phyloP scores from a whole-genome alignment of 129 eudicot species.

The Lactuca sativa region DNA sequence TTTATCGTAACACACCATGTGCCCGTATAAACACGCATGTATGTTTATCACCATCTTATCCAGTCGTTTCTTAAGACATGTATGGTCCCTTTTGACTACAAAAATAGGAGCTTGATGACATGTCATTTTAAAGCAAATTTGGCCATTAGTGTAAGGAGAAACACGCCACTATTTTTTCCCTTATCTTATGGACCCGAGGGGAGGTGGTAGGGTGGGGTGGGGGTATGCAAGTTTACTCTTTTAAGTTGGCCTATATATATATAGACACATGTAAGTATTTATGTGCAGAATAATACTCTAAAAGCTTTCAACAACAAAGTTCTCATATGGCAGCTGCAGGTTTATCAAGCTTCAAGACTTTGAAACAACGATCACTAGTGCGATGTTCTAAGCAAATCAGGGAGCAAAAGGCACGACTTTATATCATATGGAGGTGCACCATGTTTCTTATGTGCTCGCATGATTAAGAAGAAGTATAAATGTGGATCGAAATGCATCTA shows the following conservation, averaged over 20 bases:
- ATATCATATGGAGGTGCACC: slow-evolving; percentile 88
- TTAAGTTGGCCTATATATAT: slow-evolving; percentile 31
- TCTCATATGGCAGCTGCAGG: slow-evolving; percentile 40
- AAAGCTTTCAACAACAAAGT: slow-evolving; percentile 28
- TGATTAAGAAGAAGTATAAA: slow-evolving; percentile 35
- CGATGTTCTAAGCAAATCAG: slow-evolving; percentile 65
- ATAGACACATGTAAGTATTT: slow-evolving; percentile 13
- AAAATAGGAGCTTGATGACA: slow-evolving; percentile 29
- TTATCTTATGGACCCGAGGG: slow-evolving; percentile 35
- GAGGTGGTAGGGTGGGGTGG: slow-evolving; percentile 1
- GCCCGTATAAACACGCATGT: slow-evolving; percentile 22
- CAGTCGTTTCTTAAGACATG: slow-evolving; percentile 27
- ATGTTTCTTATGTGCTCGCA: slow-evolving; percentile 76
- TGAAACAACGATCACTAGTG: slow-evolving; percentile 44
- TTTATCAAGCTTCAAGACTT: slow-evolving; percentile 38
- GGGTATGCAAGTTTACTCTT: slow-evolving; percentile 22
- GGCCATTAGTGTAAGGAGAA: slow-evolving; percentile 28
- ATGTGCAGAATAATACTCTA: background rate
- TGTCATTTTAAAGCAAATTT: slow-evolving; percentile 24
- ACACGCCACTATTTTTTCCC: slow-evolving; percentile 29
- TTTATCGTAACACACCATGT: slow-evolving; percentile 36
- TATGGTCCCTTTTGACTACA: slow-evolving; percentile 30
- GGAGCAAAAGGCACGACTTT: slow-evolving; percentile 66
- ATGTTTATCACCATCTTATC: slow-evolving; percentile 26
- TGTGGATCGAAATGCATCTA: background rate